Evolutionary conservation across 2,329 filamentous ascomycete species (phyloP).

Genomic region (Colletotrichum gloeosporioides): DNA sequence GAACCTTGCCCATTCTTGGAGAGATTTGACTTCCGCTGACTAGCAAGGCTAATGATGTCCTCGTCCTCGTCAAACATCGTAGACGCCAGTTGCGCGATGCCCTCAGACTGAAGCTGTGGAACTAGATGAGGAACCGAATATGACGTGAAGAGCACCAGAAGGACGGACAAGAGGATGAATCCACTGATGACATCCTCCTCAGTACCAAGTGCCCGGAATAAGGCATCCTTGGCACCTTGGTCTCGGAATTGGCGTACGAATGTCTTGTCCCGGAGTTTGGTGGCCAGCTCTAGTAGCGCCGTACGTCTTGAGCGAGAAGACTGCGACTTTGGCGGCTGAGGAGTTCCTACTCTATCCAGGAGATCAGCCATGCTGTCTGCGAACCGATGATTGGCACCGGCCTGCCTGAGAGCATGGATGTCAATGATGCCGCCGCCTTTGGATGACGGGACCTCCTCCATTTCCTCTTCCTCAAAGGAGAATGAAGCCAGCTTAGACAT

Average conservation of each 20-base stretch:
- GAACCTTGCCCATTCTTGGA: conserved; percentile 67
- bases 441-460: conserved; percentile 43
- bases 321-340: conserved; percentile 47
- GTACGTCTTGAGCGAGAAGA: conserved; percentile 59
- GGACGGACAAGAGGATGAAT: conserved; percentile 68
- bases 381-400: conserved; percentile 70
- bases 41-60: conserved; percentile 66
- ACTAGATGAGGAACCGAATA: conserved; percentile 66
- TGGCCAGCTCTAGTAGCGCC: conserved; percentile 64
- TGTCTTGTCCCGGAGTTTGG: conserved; percentile 64
- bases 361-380: conserved; percentile 71
- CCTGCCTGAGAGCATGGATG: conserved; percentile 69
- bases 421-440: conserved; percentile 60
- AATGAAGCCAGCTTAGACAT: conserved; percentile 25
- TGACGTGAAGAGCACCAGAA: conserved; percentile 66
- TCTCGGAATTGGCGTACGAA: conserved; percentile 77
- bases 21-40: conserved; percentile 71
- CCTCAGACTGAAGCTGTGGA: conserved; percentile 59
- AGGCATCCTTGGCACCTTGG: conserved; percentile 71
- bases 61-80: conserved; percentile 57
- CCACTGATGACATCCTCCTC: conserved; percentile 67
- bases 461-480: conserved; percentile 47
- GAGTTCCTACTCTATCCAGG: conserved; percentile 62
- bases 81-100: conserved; percentile 59
- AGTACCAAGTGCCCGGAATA: conserved; percentile 66